phyloP scores from a whole-genome alignment of 1,284 basidiomycete genomes.

The Cystobasidium slooffiae region DNA sequence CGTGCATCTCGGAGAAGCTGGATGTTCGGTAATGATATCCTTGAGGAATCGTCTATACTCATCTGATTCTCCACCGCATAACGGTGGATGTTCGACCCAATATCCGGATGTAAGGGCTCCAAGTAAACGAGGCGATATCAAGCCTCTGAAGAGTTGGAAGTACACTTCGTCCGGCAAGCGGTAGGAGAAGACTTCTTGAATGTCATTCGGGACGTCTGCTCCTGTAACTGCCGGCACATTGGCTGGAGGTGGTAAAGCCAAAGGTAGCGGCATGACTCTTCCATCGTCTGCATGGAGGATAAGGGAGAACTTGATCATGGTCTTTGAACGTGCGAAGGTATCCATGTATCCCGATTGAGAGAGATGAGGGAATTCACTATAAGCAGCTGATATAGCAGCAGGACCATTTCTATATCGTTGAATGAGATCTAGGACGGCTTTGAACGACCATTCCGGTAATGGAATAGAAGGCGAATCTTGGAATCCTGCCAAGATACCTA shows the following conservation, averaged over 20 bases:
- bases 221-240: slow-evolving; percentile 63
- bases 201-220: slow-evolving; percentile 84
- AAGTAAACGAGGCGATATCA: slow-evolving; percentile 82
- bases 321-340: slow-evolving; percentile 83
- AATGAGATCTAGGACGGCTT: slow-evolving; percentile 83
- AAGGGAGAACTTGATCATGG: slow-evolving; percentile 90
- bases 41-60: slow-evolving; percentile 95
- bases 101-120: slow-evolving; percentile 83
- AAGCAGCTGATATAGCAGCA: slow-evolving; percentile 58
- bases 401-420: slow-evolving; percentile 86
- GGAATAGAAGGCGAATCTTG: slow-evolving; percentile 75
- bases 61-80: slow-evolving; percentile 91
- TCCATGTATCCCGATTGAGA: slow-evolving; percentile 64
- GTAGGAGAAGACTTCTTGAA: slow-evolving; percentile 94
- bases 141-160: slow-evolving; percentile 90
- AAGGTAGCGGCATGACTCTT: slow-evolving; percentile 80
- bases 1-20: slow-evolving; percentile 87
- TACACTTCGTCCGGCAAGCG: slow-evolving; percentile 95
- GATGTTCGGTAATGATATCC: slow-evolving; percentile 88
- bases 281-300: slow-evolving; percentile 87
- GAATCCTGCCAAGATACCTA: slow-evolving; percentile 88
- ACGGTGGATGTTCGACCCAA: slow-evolving; percentile 83
- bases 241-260: slow-evolving; percentile 66
- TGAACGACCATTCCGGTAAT: slow-evolving; percentile 77
- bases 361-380: slow-evolving; percentile 46